Conservation (phyloP, 176 grass and related monocot genomes). For the Carex cristatella region DNA sequence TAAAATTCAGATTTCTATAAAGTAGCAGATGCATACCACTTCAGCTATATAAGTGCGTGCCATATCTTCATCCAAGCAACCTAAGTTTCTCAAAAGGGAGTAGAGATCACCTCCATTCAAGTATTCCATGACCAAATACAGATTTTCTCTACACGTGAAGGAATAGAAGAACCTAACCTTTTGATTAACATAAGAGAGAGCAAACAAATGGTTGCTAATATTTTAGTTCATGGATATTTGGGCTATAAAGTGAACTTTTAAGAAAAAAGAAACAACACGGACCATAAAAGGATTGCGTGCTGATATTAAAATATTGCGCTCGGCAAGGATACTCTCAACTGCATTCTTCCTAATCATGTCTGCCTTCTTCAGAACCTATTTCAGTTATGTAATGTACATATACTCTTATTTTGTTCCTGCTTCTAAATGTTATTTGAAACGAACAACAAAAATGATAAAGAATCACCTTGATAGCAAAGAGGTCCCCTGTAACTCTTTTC, state of each 20-base stretch:
- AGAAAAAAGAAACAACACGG: neutral
- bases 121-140: constrained; percentile 99
- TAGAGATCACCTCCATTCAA: constrained; percentile 94
- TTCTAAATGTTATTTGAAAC: constrained; percentile 3
- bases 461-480: constrained; percentile 92
- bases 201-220: constrained; percentile 18
- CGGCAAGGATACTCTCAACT: constrained; percentile 89
- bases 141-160: constrained; percentile 98
- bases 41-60: constrained; percentile 82
- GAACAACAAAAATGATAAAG: constrained; percentile 15
- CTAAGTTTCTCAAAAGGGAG: constrained; percentile 81
- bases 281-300: constrained; percentile 80
- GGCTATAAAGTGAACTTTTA: neutral
- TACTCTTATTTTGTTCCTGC: neutral
- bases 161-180: constrained; percentile 99
- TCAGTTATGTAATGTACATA: neutral
- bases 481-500: constrained; percentile 86
- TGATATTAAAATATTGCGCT: constrained; percentile 89
- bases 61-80: constrained; percentile 94
- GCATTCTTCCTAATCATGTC: constrained; percentile 98
- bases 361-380: constrained; percentile 77
- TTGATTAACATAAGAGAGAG: constrained; percentile 35
- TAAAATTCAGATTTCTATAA: neutral
- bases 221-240: constrained; percentile 3
- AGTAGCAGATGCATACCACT: constrained; percentile 46